Evolutionary conservation across 2,329 filamentous ascomycete genomes (phyloP), one percentile per base, ranked within the genome.

Genomic region (Cladophialophora bantiana): DNA sequence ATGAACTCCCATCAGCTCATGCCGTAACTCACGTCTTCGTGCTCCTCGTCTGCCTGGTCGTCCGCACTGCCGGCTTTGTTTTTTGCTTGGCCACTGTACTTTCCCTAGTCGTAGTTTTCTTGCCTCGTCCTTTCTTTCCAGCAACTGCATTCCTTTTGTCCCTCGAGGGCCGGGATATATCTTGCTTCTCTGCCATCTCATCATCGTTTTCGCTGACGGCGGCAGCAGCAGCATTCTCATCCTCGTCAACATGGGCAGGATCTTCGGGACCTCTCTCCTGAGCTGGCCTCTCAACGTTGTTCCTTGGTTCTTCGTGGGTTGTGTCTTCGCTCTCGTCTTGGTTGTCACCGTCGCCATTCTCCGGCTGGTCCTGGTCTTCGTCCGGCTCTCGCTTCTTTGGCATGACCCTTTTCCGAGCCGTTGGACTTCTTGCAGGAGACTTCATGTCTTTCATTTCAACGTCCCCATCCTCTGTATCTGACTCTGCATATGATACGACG

Each of bases 381-480:
- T 42, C 18, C 18, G 9, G 0, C 6, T 34, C 18, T 42, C 10
- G 48, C 13, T 42, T 31, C 48, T 53, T 42, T 71, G 67, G 20
- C 74, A 64, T 15, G 73, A 69, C 66, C 77, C 68, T 38, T 79
- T 73, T 73, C 74, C 40, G 15, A 32, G n/a, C 45, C 2, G 56
- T 56, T 38, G 64, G 64, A 52, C 59, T 70, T 45, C 40, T 63
- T n/a, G 58, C 42, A n/a, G 34, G 10, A 4, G 34, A 20, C 12
- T 64, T 53, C 13, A 65, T 77, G 45, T 79, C 76, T 40, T 77
- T 75, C 74, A 82, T 79, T 60, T 82, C 79, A 20, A 81, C 79
- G 40, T 82, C 80, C 38, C 80, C 79, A 52, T 78, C 82, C 66
- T 80, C 78, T 20, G 76, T 78, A 63, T 83, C 81, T 4, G 75